Conservation (phyloP, 2,329 filamentous ascomycete species). For the Thielaviopsis punctulata region DNA sequence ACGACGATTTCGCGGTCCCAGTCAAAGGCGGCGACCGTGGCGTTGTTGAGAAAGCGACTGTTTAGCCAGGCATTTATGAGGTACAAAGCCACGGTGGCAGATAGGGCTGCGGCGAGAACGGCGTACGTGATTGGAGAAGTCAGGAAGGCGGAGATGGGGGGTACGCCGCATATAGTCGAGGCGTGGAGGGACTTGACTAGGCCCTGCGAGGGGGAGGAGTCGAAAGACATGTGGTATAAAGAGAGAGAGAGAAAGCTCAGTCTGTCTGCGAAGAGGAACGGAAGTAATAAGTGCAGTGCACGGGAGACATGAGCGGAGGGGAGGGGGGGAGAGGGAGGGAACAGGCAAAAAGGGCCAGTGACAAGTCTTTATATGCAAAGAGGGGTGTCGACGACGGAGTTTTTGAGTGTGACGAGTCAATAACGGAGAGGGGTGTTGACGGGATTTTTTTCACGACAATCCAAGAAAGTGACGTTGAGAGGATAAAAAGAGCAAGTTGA, state of each 20-base stretch:
- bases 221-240: background rate
- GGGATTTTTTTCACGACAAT: too few species aligned
- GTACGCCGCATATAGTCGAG: background rate
- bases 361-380: too few species aligned
- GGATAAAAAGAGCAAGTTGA: too few species aligned
- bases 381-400: background rate
- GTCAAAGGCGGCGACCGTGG: constrained; percentile 26
- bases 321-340: background rate
- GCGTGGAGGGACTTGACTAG: background rate
- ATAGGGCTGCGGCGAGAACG: background rate
- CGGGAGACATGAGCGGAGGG: background rate
- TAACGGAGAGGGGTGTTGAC: background rate
- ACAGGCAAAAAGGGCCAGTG: background rate
- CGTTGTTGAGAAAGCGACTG: constrained; percentile 19
- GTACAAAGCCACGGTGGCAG: background rate
- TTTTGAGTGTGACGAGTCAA: background rate
- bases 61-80: background rate
- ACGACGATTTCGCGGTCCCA: constrained; percentile 40
- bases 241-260: background rate
- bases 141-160: too few species aligned
- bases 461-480: too few species aligned
- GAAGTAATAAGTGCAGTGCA: background rate
- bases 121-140: too few species aligned
- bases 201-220: background rate
- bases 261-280: background rate